phyloP scores from a whole-genome alignment of 2,329 filamentous ascomycete species.

The Epichloe gansuensis region DNA sequence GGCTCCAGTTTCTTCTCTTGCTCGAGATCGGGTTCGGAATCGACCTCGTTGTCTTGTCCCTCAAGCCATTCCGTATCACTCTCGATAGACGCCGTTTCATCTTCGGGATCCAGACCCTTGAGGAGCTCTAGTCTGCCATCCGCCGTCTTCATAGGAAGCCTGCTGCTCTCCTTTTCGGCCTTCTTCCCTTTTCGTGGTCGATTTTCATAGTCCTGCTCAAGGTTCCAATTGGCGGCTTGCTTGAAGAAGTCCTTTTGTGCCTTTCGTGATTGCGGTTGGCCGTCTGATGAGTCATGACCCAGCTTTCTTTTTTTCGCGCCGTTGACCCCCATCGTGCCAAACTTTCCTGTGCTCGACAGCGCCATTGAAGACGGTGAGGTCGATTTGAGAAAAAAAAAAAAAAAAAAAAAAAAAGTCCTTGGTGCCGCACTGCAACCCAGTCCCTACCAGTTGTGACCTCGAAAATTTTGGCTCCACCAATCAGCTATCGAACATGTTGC shows the following conservation, averaged over 20 bases:
- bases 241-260: constrained; percentile 56
- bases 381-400: background rate
- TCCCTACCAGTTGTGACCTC: background rate
- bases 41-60: constrained; percentile 41
- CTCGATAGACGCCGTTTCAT: constrained; percentile 45
- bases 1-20: constrained; percentile 34
- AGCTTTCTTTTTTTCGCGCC: constrained; percentile 46
- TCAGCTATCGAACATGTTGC: constrained; percentile 6
- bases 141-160: constrained; percentile 74
- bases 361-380: background rate
- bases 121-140: constrained; percentile 59
- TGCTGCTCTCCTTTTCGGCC: constrained; percentile 54
- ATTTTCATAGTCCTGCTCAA: constrained; percentile 84
- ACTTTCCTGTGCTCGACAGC: background rate
- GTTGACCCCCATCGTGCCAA: constrained; percentile 30
- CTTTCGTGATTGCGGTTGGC: constrained; percentile 27
- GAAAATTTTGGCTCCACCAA: constrained; percentile 11
- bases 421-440: background rate
- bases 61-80: constrained; percentile 53
- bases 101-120: constrained; percentile 41
- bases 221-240: constrained; percentile 70
- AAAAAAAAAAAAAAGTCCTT: background rate
- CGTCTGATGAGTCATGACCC: constrained; percentile 36
- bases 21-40: constrained; percentile 34
- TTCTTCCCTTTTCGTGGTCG: constrained; percentile 69